phyloP scores from a whole-genome alignment of 257 asterid genomes.

The Echium plantagineum region DNA sequence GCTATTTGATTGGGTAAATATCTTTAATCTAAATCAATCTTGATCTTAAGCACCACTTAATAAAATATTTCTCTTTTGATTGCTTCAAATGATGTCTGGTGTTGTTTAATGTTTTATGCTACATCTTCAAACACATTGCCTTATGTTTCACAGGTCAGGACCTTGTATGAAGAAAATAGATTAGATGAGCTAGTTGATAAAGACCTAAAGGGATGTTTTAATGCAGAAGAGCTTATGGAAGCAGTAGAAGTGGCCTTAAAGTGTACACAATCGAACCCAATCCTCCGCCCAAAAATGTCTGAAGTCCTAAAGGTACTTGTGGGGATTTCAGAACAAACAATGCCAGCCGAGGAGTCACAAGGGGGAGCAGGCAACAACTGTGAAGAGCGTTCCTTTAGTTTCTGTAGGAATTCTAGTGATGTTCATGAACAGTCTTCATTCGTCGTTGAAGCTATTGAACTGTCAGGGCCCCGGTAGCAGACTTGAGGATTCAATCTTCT shows the following conservation, averaged over 20 bases:
- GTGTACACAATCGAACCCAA: slow-evolving; percentile 66
- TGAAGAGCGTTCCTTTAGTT: slow-evolving; percentile 47
- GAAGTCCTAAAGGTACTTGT: slow-evolving; percentile 52
- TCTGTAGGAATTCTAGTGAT: slow-evolving; percentile 49
- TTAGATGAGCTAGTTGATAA: slow-evolving; percentile 60
- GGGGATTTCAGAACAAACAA: slow-evolving; percentile 36
- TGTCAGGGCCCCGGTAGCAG: slow-evolving; percentile 71
- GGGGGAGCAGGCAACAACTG: slow-evolving; percentile 31
- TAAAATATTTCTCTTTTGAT: too few species aligned
- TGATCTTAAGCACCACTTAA: not conserved
- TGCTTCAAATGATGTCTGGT: not conserved
- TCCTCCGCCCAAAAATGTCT: slow-evolving; percentile 65
- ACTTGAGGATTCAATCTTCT: not conserved
- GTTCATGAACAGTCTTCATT: slow-evolving; percentile 60
- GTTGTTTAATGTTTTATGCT: not conserved
- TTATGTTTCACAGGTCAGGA: slow-evolving; percentile 40
- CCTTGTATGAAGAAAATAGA: slow-evolving; percentile 43
- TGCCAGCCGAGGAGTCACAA: slow-evolving; percentile 32
- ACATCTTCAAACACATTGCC: not conserved
- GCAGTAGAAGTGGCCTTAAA: slow-evolving; percentile 50
- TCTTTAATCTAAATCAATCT: not conserved
- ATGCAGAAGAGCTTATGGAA: slow-evolving; percentile 45
- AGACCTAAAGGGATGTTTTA: slow-evolving; percentile 48
- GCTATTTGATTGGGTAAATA: slow-evolving; percentile 61
- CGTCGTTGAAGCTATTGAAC: slow-evolving; percentile 74